These are phyloP conservation scores for Asterella californica DNA, from an alignment of 225 moss, liverwort and hornwort species.

Conservation along the genomic window DNA sequence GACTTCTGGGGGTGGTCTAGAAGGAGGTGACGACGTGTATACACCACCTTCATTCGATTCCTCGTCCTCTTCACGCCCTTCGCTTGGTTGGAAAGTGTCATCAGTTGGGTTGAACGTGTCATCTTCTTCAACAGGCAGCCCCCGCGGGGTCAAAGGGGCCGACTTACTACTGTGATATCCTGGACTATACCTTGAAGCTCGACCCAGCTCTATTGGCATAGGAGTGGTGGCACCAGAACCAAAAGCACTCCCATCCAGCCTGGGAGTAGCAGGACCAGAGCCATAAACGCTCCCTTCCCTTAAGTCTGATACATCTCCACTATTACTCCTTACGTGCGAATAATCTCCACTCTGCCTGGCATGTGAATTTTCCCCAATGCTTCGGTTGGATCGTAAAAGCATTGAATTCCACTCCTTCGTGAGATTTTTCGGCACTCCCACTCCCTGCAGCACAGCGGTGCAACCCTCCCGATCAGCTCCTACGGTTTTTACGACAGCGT, in stretches of 20 bases:
- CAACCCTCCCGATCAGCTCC: background rate
- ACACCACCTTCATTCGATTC: constrained; percentile 10
- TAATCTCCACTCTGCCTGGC: constrained; percentile 11
- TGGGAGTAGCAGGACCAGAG: constrained; percentile 18
- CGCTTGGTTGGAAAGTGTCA: constrained; percentile 26
- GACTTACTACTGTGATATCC: constrained; percentile 21
- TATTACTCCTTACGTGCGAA: constrained; percentile 17
- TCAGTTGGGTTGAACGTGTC: constrained; percentile 22
- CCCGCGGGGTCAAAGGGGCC: constrained; percentile 13
- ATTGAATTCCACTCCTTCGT: constrained; percentile 58
- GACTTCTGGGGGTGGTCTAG: constrained; percentile 35
- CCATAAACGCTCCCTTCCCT: constrained; percentile 21
- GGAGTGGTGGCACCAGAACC: constrained; percentile 21
- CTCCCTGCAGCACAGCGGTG: constrained; percentile 41
- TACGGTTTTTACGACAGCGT: background rate
- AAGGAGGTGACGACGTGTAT: constrained; percentile 27
- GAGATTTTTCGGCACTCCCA: constrained; percentile 41
- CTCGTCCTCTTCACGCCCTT: constrained; percentile 25
- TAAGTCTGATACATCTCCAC: constrained; percentile 22
- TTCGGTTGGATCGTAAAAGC: constrained; percentile 28
- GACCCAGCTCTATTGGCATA: constrained; percentile 16
- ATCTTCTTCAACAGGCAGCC: constrained; percentile 15
- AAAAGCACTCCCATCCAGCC: constrained; percentile 17
- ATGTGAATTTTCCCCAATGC: constrained; percentile 32
- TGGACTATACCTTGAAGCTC: background rate